phyloP scores from a whole-genome alignment of 805 yeast genomes.

The Metschnikowia sp. region DNA sequence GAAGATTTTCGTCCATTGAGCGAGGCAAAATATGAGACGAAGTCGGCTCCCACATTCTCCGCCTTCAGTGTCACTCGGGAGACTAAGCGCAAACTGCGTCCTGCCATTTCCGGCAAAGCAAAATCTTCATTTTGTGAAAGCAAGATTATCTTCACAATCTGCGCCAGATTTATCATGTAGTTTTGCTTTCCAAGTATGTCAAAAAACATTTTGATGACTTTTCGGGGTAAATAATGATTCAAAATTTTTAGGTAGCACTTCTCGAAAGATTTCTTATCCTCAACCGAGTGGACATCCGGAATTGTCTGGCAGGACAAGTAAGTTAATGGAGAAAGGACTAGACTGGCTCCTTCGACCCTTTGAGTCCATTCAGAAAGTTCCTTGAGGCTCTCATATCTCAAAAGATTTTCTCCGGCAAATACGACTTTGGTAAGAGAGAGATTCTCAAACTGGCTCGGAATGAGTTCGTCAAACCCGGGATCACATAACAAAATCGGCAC shows the following conservation, averaged over 20 bases:
- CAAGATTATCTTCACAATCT: neutral
- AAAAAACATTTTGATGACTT: constrained; percentile 24
- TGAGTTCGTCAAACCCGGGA: neutral
- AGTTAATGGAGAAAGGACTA: constrained; percentile 15
- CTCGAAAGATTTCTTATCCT: constrained; percentile 9
- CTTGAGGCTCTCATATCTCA: constrained; percentile 8
- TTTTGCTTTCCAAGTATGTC: constrained; percentile 24
- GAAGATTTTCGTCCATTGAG: neutral
- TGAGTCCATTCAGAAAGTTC: constrained; percentile 9
- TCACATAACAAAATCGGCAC: neutral
- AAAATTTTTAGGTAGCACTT: constrained; percentile 19
- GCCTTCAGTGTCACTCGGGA: neutral
- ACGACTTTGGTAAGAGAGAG: constrained; percentile 5
- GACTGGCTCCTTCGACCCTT: constrained; percentile 2
- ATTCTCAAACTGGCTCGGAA: neutral
- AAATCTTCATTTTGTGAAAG: neutral
- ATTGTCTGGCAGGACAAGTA: neutral
- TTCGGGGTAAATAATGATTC: constrained; percentile 24
- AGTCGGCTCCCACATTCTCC: neutral
- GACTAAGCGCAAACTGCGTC: neutral
- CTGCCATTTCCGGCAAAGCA: neutral
- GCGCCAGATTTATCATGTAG: constrained; percentile 29
- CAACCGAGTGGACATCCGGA: neutral
- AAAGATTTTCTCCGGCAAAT: constrained; percentile 7
- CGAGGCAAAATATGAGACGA: neutral